Percentiles rank a stretch among this genome's conserved stretches.
These are phyloP conservation scores for Trichoderma sp. DNA, from an alignment of 2,329 filamentous ascomycete genomes.

Conservation along the genomic window DNA sequence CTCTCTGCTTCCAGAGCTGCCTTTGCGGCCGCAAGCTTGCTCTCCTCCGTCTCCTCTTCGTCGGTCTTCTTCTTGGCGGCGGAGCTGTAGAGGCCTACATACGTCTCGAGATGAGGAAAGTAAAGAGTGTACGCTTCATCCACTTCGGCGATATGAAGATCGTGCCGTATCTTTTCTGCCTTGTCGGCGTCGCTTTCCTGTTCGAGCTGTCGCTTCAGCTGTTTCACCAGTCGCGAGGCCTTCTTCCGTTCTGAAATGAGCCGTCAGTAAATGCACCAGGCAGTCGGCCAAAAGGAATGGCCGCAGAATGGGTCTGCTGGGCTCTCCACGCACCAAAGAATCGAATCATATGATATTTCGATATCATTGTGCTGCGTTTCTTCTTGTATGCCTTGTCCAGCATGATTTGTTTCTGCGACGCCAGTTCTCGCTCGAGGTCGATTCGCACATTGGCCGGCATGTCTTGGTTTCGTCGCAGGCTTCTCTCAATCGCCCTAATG, in stretches of 20 bases:
- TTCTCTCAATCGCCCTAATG: constrained; percentile 64
- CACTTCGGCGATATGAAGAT: constrained; percentile 67
- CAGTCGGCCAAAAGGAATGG: constrained; percentile 3
- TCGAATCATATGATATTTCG: constrained; percentile 76
- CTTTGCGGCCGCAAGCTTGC: constrained; percentile 40
- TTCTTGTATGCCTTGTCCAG: constrained; percentile 57
- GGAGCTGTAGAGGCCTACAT: constrained; percentile 62
- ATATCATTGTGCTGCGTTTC: constrained; percentile 66
- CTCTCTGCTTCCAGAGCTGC: constrained; percentile 45
- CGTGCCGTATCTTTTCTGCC: constrained; percentile 47
- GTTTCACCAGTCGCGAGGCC: constrained; percentile 63
- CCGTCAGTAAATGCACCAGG: not conserved
- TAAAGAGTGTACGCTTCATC: constrained; percentile 73
- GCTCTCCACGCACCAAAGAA: constrained; percentile 64
- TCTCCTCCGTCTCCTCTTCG: constrained; percentile 39
- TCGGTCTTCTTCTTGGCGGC: constrained; percentile 32
- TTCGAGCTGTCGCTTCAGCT: constrained; percentile 57
- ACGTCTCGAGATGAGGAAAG: constrained; percentile 67
- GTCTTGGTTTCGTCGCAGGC: constrained; percentile 57
- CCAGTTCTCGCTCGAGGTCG: constrained; percentile 70
- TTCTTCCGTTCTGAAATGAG: constrained; percentile 63
- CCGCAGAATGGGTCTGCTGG: not conserved
- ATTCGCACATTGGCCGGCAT: constrained; percentile 65
- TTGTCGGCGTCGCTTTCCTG: constrained; percentile 50
- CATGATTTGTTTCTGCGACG: constrained; percentile 63